A percentile compares a stretch with the other conserved stretches of the same genome.
phyloP scores from a whole-genome alignment of 176 grass and related monocot species.

The Cymbopogon citratus region DNA sequence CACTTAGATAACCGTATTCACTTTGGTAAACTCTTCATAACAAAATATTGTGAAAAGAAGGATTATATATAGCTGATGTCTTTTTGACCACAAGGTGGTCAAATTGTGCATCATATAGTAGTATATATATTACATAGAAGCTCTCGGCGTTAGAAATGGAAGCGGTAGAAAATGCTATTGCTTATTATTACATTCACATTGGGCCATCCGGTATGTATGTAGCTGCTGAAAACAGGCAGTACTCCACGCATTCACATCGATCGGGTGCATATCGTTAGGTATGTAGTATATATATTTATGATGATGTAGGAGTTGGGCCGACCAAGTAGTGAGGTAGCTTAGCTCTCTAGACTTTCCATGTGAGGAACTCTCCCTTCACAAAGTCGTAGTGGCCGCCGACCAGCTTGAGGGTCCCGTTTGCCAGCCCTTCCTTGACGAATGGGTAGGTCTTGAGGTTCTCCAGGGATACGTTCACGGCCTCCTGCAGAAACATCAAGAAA shows the following conservation, averaged over 20 bases:
- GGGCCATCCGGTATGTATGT: not conserved
- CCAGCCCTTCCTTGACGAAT: slow-evolving; percentile 52
- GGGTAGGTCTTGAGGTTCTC: slow-evolving; percentile 60
- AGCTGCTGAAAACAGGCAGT: not conserved
- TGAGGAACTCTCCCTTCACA: slow-evolving; percentile 36
- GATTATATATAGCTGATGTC: slow-evolving; percentile 13
- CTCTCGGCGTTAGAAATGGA: not conserved
- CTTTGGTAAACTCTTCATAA: not conserved
- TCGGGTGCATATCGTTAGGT: not conserved
- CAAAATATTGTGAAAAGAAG: not conserved
- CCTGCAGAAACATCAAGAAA: slow-evolving; percentile 31
- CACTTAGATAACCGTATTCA: too few species aligned
- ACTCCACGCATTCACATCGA: not conserved
- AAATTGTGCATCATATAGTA: slow-evolving; percentile 22
- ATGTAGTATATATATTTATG: not conserved
- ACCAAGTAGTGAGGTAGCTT: not conserved
- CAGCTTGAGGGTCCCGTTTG: slow-evolving; percentile 41
- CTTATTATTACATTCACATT: slow-evolving; percentile 15
- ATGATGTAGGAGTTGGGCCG: not conserved
- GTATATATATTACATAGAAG: not conserved
- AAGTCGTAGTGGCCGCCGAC: slow-evolving; percentile 62
- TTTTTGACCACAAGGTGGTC: slow-evolving; percentile 17
- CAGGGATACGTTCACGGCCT: slow-evolving; percentile 58
- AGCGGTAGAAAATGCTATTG: not conserved
- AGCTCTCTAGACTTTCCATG: slow-evolving; percentile 11